Evolutionary conservation across 2,329 filamentous ascomycete genomes (phyloP), one percentile per base, ranked within the genome.

Genomic region (Curvularia eragrostidis): DNA sequence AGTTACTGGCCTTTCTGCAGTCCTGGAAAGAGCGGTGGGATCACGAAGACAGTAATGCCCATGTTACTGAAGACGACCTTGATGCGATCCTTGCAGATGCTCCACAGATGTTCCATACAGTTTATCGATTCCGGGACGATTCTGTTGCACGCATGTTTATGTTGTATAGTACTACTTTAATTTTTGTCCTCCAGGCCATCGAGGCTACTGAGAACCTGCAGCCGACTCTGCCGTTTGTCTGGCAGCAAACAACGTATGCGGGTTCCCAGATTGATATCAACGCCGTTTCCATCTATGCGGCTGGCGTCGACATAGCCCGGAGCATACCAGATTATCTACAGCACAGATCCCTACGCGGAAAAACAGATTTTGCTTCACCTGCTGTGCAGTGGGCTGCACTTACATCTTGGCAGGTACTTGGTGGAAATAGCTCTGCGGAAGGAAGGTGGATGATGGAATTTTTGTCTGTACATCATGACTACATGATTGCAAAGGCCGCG

Each of bases 161-260:
- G 68, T 54, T 74, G 5, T 73, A 73, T 52, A 69, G 70, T 46
- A 68, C 65, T 13, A 58, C 66, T n/a, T 54, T 71, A 8, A 68
- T 73, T n/a, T 54, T 67, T 36, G 61, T 73, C 18, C 57, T 72
- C 6, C 49, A 54, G 15, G 52, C 72, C n/a, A 58, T 71, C 26
- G 48, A 58, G 3, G 64, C 64, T 2, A 59, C 69, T 28, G 43
- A 47, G n/a, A 26, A 21, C 5, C 8, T 47, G 13, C 43, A 34
- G 28, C 9, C 43, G 2, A 24, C 19, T 28, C 7, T 18, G 15
- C 32, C 28, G 15, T n/a, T 26, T 7, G 10, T n/a, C 13, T 26
- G 39, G 12, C 18, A 36, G 36, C 38, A 38, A 30, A 26, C 8
- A 13, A 8, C 21, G 26, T 7, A 3, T 7, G 12, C 13, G 30